These are phyloP conservation scores for Boletus fagicola DNA, from an alignment of 768 basidiomycete species.

Conservation along the genomic window DNA sequence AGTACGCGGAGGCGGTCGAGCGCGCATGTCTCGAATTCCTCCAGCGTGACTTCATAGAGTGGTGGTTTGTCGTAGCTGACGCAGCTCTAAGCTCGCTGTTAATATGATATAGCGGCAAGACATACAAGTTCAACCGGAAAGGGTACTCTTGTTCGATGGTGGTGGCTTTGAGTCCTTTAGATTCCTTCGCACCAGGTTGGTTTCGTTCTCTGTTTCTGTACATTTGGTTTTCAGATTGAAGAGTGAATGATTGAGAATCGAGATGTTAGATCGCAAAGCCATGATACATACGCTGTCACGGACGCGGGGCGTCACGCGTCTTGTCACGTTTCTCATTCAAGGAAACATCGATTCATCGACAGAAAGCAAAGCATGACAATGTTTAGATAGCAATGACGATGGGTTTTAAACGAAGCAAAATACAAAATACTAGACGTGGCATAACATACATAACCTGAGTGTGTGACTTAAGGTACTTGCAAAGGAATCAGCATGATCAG, in stretches of 20 bases:
- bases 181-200: not conserved
- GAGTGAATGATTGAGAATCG: not conserved
- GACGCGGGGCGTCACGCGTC: slow-evolving; percentile 28
- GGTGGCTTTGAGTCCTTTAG: not conserved
- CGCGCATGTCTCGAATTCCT: slow-evolving; percentile 92
- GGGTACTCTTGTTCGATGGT: slow-evolving; percentile 48
- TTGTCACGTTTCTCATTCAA: slow-evolving; percentile 13
- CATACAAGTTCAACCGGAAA: slow-evolving; percentile 77
- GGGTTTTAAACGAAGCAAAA: slow-evolving; percentile 9
- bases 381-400: slow-evolving; percentile 20
- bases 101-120: slow-evolving; percentile 8
- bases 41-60: slow-evolving; percentile 82
- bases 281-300: slow-evolving; percentile 9
- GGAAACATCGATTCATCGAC: not conserved
- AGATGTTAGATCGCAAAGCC: not conserved
- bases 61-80: slow-evolving; percentile 85
- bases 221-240: slow-evolving; percentile 15
- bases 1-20: slow-evolving; percentile 84
- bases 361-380: not conserved
- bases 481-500: slow-evolving; percentile 2
- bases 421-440: slow-evolving; percentile 29
- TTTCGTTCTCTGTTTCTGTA: slow-evolving; percentile 18
- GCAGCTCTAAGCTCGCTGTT: slow-evolving; percentile 5
- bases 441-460: slow-evolving; percentile 30
- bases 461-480: slow-evolving; percentile 26